A percentile compares a stretch with the other conserved stretches of the same genome.
Conservation (phyloP, 2,329 filamentous ascomycete genomes). For the Coniochaeta sp. region DNA sequence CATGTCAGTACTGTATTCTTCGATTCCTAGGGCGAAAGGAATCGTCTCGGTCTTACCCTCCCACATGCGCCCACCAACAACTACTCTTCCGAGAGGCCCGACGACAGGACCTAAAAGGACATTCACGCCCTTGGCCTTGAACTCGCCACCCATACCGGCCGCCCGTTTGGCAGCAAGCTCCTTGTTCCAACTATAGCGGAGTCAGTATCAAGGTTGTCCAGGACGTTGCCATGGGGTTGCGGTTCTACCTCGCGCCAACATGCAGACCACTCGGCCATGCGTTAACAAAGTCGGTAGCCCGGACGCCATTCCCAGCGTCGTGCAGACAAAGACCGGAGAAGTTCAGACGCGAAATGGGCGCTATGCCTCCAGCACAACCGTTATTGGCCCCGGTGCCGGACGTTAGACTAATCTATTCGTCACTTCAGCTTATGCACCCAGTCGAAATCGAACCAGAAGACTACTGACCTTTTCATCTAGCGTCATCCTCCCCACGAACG, state of each 20-base stretch:
- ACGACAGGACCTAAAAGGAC: slow-evolving; percentile 72
- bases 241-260: slow-evolving; percentile 27
- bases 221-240: not conserved
- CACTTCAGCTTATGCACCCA: not conserved
- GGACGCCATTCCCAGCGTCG: slow-evolving; percentile 36
- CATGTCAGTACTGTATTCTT: slow-evolving; percentile 11
- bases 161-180: slow-evolving; percentile 61
- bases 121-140: slow-evolving; percentile 70
- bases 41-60: slow-evolving; percentile 21
- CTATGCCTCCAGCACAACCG: slow-evolving; percentile 39
- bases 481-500: slow-evolving; percentile 65
- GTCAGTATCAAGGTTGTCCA: not conserved
- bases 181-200: slow-evolving; percentile 55
- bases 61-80: slow-evolving; percentile 57
- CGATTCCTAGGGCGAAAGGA: too few relatives aligned
- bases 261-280: slow-evolving; percentile 32
- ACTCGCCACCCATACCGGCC: slow-evolving; percentile 68
- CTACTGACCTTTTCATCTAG: slow-evolving; percentile 59
- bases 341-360: slow-evolving; percentile 25
- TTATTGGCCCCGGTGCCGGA: slow-evolving; percentile 56
- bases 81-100: slow-evolving; percentile 55
- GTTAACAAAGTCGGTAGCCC: slow-evolving; percentile 33
- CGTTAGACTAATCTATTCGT: slow-evolving; percentile 56
- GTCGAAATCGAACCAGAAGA: not conserved
- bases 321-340: slow-evolving; percentile 38